Conservation (phyloP, 495 filamentous ascomycete genomes). For the Trypethelium eluteriae region DNA sequence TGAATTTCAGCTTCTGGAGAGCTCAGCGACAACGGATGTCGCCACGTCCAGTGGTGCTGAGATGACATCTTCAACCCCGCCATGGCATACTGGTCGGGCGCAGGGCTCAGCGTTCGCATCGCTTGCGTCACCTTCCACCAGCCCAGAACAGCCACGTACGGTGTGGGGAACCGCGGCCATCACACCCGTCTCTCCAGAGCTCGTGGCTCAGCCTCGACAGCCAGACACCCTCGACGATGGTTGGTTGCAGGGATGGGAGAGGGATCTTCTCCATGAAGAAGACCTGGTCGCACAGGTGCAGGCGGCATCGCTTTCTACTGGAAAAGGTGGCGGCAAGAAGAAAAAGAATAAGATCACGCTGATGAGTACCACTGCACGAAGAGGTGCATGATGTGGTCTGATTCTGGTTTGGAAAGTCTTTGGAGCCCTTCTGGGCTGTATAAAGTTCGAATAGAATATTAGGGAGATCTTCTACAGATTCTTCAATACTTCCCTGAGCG, state of each 20-base stretch:
- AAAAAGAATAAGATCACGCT: slow-evolving; percentile 91
- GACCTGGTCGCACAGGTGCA: slow-evolving; percentile 39
- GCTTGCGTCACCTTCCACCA: slow-evolving; percentile 67
- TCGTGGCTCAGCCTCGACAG: slow-evolving; percentile 31
- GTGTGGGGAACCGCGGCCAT: slow-evolving; percentile 80
- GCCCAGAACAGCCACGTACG: slow-evolving; percentile 64
- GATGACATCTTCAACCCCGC: slow-evolving; percentile 48
- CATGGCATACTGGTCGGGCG: slow-evolving; percentile 43
- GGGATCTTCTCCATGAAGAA: slow-evolving; percentile 52
- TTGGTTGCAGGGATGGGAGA: slow-evolving; percentile 73
- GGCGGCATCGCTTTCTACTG: slow-evolving; percentile 31
- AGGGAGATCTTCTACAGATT: no score
- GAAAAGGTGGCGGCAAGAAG: slow-evolving; percentile 50
- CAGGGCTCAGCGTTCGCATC: slow-evolving; percentile 53
- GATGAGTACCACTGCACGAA: slow-evolving; percentile 76
- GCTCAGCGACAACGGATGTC: slow-evolving; percentile 38
- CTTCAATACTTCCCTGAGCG: no score
- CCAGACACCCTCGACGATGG: slow-evolving; percentile 54
- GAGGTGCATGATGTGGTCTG: slow-evolving; percentile 48
- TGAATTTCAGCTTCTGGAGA: slow-evolving; percentile 57
- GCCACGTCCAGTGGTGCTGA: slow-evolving; percentile 38
- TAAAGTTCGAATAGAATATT: no score
- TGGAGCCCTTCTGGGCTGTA: no score
- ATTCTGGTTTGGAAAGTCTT: no score
- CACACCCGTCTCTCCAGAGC: slow-evolving; percentile 41